phyloP scores from a whole-genome alignment of 495 filamentous ascomycete species.

The Penicillium samsonianum region DNA sequence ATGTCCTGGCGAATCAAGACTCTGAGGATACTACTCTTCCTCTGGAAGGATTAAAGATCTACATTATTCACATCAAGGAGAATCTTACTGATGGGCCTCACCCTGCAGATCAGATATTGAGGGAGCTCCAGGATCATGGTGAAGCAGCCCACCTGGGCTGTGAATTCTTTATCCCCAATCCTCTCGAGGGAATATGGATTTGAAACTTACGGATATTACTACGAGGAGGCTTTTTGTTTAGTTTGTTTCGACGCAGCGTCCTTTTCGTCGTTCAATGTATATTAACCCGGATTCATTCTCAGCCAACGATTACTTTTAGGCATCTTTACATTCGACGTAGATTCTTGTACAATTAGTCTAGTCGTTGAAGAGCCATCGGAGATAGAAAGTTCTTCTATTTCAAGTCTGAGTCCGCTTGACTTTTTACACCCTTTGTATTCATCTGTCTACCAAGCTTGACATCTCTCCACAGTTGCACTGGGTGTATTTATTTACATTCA shows the following conservation, averaged over 20 bases:
- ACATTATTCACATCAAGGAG: conserved; percentile 86
- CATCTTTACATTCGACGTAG: background rate
- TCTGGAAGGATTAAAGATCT: conserved; percentile 58
- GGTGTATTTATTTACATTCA: background rate
- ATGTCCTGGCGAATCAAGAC: conserved; percentile 17
- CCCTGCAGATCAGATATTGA: conserved; percentile 65
- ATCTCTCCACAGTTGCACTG: background rate
- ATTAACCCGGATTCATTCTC: background rate
- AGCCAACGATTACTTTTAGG: background rate
- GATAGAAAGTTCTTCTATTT: background rate
- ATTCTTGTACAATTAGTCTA: background rate
- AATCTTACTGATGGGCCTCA: conserved; percentile 63
- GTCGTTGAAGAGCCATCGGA: background rate
- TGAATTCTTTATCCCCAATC: conserved; percentile 67
- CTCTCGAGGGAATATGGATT: conserved; percentile 51
- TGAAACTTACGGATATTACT: conserved; percentile 13
- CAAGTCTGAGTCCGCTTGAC: background rate
- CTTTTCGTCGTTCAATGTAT: background rate
- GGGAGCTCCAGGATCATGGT: conserved; percentile 64
- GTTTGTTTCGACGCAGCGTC: background rate
- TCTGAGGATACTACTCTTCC: conserved; percentile 33
- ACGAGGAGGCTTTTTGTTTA: conserved; percentile 1
- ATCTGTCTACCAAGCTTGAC: background rate
- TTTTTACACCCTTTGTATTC: background rate
- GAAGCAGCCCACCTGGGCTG: conserved; percentile 66